These are phyloP conservation scores for Ascochyta rabiei DNA, from an alignment of 2,329 filamentous ascomycete species.

Conservation along the genomic window DNA sequence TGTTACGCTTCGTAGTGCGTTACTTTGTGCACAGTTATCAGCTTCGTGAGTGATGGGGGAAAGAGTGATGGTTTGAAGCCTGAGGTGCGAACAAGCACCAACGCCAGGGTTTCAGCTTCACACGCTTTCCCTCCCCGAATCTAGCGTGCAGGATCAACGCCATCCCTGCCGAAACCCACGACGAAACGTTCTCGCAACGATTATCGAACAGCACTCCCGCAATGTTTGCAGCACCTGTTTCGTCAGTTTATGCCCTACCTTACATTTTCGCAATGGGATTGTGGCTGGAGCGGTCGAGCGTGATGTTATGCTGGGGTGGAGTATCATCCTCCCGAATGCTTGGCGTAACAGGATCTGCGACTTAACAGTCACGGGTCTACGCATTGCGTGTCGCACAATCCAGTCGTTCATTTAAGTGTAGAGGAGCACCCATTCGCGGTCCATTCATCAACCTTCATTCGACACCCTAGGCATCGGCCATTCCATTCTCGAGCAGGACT, in stretches of 20 bases:
- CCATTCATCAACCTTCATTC: slow-evolving; percentile 3
- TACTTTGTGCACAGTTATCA: not conserved
- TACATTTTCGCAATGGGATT: not conserved
- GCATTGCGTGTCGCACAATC: slow-evolving; percentile 6
- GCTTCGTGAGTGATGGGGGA: slow-evolving; percentile 5
- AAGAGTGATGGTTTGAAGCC: slow-evolving; percentile 12
- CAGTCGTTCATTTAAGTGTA: slow-evolving; percentile 5
- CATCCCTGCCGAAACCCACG: slow-evolving; percentile 13
- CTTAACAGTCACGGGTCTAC: slow-evolving; percentile 6
- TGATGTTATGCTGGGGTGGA: slow-evolving; percentile 4
- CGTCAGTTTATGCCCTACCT: not conserved
- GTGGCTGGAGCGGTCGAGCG: slow-evolving; percentile 2
- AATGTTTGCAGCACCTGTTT: slow-evolving; percentile 6
- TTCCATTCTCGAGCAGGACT: slow-evolving; percentile 24
- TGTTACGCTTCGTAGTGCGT: not conserved
- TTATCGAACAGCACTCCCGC: slow-evolving; percentile 26
- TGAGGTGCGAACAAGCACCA: slow-evolving; percentile 28
- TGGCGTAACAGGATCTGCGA: slow-evolving; percentile 8
- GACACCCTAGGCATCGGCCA: slow-evolving; percentile 7
- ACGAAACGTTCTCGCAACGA: slow-evolving; percentile 26
- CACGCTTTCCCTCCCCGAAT: slow-evolving; percentile 13
- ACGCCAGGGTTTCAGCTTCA: slow-evolving; percentile 16
- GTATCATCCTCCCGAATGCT: slow-evolving; percentile 8
- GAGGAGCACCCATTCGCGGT: not conserved
- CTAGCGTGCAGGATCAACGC: slow-evolving; percentile 10